A percentile compares a stretch with the other conserved stretches of the same genome.
Evolutionary conservation across 768 basidiomycete species (phyloP).

Genomic region (Xerocomellus dryophilus): DNA sequence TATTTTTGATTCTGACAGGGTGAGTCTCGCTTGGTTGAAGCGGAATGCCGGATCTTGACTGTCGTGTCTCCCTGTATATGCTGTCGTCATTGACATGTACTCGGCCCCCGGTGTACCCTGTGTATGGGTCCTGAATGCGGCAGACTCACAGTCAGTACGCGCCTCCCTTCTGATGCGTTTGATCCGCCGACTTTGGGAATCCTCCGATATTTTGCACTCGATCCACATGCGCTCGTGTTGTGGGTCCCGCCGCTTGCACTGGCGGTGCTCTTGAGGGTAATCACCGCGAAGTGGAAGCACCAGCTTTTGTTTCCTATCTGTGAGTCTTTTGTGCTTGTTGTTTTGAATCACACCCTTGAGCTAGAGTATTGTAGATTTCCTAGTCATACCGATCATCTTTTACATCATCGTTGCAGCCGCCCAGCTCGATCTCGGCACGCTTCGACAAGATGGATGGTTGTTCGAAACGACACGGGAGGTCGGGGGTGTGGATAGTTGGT

Average conservation of each 20-base stretch:
- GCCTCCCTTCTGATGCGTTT: constrained; percentile 77
- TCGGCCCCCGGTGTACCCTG: too few relatives aligned
- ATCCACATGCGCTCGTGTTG: constrained; percentile 58
- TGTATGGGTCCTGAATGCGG: neutral
- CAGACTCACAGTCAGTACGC: constrained; percentile 81
- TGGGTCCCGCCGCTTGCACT: constrained; percentile 81
- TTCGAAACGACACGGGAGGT: constrained; percentile 57
- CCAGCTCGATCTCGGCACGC: constrained; percentile 51
- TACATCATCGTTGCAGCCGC: constrained; percentile 73
- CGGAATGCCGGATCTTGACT: constrained; percentile 1
- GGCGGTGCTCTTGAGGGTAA: constrained; percentile 71
- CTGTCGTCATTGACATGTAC: neutral
- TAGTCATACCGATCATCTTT: constrained; percentile 77
- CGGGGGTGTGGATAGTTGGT: constrained; percentile 54
- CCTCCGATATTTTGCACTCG: constrained; percentile 64
- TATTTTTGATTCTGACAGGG: constrained; percentile 90
- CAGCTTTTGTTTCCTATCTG: constrained; percentile 90
- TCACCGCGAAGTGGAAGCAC: constrained; percentile 78
- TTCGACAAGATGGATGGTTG: constrained; percentile 77
- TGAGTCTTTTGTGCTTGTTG: constrained; percentile 35
- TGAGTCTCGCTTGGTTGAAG: constrained; percentile 30
- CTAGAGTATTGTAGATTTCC: constrained; percentile 53
- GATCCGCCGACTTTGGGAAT: constrained; percentile 57
- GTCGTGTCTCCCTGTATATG: neutral
- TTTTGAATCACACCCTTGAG: neutral